These are phyloP conservation scores for Fusarium paranaense DNA, from an alignment of 2,329 filamentous ascomycete species.

Conservation along the genomic window DNA sequence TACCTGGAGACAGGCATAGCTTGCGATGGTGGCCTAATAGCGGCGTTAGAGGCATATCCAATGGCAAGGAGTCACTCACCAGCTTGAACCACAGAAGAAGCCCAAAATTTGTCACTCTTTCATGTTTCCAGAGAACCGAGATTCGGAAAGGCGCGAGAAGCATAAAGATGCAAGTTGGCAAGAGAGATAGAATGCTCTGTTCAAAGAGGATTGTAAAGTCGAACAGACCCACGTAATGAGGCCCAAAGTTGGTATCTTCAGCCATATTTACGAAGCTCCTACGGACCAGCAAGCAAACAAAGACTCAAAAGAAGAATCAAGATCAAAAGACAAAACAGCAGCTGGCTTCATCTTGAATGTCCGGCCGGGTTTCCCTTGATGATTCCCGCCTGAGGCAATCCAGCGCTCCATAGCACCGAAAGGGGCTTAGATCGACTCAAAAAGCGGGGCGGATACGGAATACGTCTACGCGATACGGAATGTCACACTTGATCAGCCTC, in stretches of 20 bases:
- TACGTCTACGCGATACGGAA: constrained; percentile 18
- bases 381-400: neutral
- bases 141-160: constrained; percentile 37
- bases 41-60: neutral
- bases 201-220: constrained; percentile 49
- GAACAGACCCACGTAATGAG: constrained; percentile 39
- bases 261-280: too few species aligned
- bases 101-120: neutral
- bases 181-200: constrained; percentile 45
- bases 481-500: neutral
- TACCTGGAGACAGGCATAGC: constrained; percentile 38
- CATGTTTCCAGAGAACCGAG: constrained; percentile 14
- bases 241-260: constrained; percentile 41
- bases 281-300: too few species aligned
- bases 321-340: neutral
- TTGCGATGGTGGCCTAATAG: constrained; percentile 25
- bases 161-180: constrained; percentile 42
- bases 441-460: constrained; percentile 7
- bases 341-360: neutral
- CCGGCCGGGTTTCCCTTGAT: neutral
- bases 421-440: neutral
- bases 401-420: constrained; percentile 26
- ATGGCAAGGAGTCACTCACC: neutral
- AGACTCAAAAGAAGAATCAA: neutral
- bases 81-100: constrained; percentile 39